Evolutionary conservation across 345 rosid genomes (phyloP).

Genomic region (Boechera divaricarpa): DNA sequence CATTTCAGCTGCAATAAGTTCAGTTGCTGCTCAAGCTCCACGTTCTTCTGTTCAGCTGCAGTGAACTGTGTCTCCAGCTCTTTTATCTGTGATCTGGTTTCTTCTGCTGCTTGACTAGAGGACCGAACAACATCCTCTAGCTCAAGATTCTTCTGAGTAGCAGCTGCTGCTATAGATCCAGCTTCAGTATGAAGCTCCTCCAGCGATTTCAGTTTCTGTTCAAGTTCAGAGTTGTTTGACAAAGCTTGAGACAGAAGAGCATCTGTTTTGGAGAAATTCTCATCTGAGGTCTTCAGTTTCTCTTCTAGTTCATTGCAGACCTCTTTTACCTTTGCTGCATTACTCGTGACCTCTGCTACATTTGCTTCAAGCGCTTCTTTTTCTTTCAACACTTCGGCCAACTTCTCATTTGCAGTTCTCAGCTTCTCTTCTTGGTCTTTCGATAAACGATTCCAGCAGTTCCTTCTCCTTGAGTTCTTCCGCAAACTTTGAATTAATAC

Average conservation of each 20-base stretch:
- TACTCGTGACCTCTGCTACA: conserved; percentile 56
- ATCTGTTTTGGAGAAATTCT: conserved; percentile 65
- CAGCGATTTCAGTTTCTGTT: conserved; percentile 71
- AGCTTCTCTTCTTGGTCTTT: conserved; percentile 73
- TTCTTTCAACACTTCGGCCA: conserved; percentile 63
- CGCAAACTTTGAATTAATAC: conserved; percentile 45
- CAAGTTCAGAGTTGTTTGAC: conserved; percentile 71
- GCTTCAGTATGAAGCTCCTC: conserved; percentile 68
- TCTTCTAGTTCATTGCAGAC: conserved; percentile 61
- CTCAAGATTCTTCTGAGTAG: conserved; percentile 74
- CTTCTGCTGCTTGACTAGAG: conserved; percentile 68
- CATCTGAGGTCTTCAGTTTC: conserved; percentile 70
- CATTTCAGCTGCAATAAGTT: conserved; percentile 59
- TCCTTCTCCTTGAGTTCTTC: conserved; percentile 68
- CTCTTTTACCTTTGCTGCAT: conserved; percentile 54
- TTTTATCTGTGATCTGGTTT: conserved; percentile 62
- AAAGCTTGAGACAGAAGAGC: conserved; percentile 77
- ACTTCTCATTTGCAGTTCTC: conserved; percentile 60
- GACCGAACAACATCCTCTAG: conserved; percentile 66
- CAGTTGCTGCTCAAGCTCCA: conserved; percentile 77
- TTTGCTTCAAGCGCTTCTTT: conserved; percentile 69
- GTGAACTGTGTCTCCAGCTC: conserved; percentile 67
- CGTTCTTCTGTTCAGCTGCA: conserved; percentile 73
- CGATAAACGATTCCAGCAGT: conserved; percentile 50
- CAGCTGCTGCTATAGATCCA: conserved; percentile 65